Evolutionary conservation across 305 asterid genomes (phyloP), one percentile per base, ranked within the genome.

Genomic region (Stenogyne calaminthoides): DNA sequence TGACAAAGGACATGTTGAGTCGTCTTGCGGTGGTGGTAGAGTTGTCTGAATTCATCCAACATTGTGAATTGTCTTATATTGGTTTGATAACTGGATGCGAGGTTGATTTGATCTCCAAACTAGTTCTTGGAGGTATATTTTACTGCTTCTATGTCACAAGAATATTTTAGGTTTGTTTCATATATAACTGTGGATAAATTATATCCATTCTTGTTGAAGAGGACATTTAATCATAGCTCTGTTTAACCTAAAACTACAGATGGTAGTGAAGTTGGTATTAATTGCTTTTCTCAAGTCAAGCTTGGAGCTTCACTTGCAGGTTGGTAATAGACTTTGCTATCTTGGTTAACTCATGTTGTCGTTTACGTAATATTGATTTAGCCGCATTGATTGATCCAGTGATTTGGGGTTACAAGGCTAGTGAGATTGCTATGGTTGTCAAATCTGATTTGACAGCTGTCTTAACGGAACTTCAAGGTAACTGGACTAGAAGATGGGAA

Each of bases 231-330:
- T 71, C 32, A 25, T 72, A 22, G 22, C 32, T 66, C 49, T 46
- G 25, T 69, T 72, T 67, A 55, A 52, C 64, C 54, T 68, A 49
- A 71, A 83, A 71, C 54, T 73, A 27, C 88, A 87, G 96, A 84
- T 77, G 88, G 78, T 54, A 73, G 74, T 9, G 93, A 85, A 69
- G 88, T 81, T 79, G 80, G 8, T 52, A 56, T 78, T 80, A 77
- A 74, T 83, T 88, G 87, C 84, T 94, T 92, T 87, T 92, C 97
- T 73, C 83, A 80, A 78, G 89, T 88, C 83, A 83, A 82, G 77
- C 92, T 78, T 67, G 99, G 99, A 77, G 96, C 96, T 60, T 78
- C 87, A 70, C 87, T 90, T 72, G 84, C 91, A 83, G 97, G 97
- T 91, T 77, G 32, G 75, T 78, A 66, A 74, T 77, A 78, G 66